phyloP scores from a whole-genome alignment of 2,329 filamentous ascomycete genomes.

The Coleophoma eucalyptorum region DNA sequence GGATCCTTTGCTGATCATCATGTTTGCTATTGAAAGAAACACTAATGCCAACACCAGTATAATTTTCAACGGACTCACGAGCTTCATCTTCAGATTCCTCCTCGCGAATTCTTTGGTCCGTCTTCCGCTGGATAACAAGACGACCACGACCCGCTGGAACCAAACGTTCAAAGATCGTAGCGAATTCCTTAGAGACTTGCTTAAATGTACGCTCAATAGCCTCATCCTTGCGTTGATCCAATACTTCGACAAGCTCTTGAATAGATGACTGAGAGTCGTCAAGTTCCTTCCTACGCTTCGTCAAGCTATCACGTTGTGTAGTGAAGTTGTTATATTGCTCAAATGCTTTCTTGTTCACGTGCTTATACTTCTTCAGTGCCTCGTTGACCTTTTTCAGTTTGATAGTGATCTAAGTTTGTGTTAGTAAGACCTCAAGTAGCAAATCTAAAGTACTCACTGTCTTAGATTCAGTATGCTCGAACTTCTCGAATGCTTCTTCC shows the following conservation, averaged over 20 bases:
- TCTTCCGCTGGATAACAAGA: conserved; percentile 87
- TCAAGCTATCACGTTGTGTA: conserved; percentile 81
- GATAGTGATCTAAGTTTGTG: conserved; percentile 15
- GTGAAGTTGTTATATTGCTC: conserved; percentile 99
- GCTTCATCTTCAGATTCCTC: conserved; percentile 68
- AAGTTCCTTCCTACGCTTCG: conserved; percentile 80
- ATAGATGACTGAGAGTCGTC: conserved; percentile 85
- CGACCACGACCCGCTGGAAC: conserved; percentile 91
- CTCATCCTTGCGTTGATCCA: conserved; percentile 95
- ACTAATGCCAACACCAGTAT: conserved; percentile 91
- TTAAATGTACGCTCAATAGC: conserved; percentile 98
- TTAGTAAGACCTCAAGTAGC: conserved; percentile 1
- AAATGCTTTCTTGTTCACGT: conserved; percentile 99
- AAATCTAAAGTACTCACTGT: conserved; percentile 46
- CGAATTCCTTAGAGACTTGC: conserved; percentile 92
- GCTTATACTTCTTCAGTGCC: conserved; percentile 90
- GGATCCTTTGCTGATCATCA: conserved; percentile 96
- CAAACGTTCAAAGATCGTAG: conserved; percentile 88
- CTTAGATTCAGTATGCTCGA: conserved; percentile 77
- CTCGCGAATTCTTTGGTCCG: conserved; percentile 62
- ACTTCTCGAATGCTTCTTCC: conserved; percentile 90
- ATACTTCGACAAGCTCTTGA: conserved; percentile 83
- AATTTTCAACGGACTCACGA: conserved; percentile 80
- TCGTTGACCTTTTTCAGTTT: conserved; percentile 89
- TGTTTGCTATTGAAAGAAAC: conserved; percentile 99